These are phyloP conservation scores for Ophiosphaerella korrae DNA, from an alignment of 2,329 filamentous ascomycete genomes.

Conservation along the genomic window DNA sequence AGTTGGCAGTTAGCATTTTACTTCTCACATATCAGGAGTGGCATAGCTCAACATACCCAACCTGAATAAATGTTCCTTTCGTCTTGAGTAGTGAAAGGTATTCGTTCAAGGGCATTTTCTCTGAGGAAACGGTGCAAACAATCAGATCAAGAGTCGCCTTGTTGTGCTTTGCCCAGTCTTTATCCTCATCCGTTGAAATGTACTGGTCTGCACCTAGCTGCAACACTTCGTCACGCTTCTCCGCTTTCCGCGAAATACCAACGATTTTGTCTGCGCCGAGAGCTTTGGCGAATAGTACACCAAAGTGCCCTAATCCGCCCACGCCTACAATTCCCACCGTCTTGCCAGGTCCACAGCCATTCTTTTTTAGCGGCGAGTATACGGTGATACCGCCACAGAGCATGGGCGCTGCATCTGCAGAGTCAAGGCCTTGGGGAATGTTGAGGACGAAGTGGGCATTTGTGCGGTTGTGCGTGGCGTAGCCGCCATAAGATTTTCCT, in stretches of 20 bases:
- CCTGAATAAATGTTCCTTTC: constrained; percentile 67
- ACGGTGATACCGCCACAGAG: constrained; percentile 82
- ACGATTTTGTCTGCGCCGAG: constrained; percentile 70
- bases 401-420: constrained; percentile 72
- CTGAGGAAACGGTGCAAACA: constrained; percentile 59
- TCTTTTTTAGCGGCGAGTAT: constrained; percentile 75
- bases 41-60: constrained; percentile 51
- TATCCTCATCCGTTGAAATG: constrained; percentile 63
- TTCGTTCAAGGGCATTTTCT: constrained; percentile 58
- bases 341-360: constrained; percentile 76
- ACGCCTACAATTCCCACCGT: constrained; percentile 76
- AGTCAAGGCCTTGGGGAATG: constrained; percentile 73
- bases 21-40: background rate
- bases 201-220: constrained; percentile 66
- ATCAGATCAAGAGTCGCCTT: constrained; percentile 62
- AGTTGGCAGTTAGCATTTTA: background rate
- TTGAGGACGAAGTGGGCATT: constrained; percentile 75
- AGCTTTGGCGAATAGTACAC: constrained; percentile 71
- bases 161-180: constrained; percentile 63
- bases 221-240: constrained; percentile 65
- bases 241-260: constrained; percentile 64
- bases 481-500: constrained; percentile 65
- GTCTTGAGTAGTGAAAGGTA: constrained; percentile 66
- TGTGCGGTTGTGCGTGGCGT: constrained; percentile 68
- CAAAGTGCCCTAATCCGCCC: constrained; percentile 76